Evolutionary conservation across 1,284 basidiomycete species (phyloP), one percentile per base, ranked within the genome.

Genomic region (Tilletia indica): DNA sequence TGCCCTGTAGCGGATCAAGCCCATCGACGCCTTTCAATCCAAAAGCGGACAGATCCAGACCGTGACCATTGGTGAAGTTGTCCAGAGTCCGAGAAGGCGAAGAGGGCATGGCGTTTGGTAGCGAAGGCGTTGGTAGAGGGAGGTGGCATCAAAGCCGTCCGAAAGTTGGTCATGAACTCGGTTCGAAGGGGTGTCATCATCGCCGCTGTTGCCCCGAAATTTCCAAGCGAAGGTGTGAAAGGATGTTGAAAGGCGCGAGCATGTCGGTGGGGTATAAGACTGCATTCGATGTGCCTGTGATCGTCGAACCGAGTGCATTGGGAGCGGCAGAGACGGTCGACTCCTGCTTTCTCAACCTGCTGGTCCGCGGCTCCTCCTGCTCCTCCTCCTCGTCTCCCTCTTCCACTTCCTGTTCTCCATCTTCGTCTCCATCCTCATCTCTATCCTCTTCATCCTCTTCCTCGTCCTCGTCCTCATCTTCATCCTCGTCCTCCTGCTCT

Each of bases 151-250:
- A 31, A 21, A 31, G 21, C 61, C 36, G 61, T 4, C 61, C 4
- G 36, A 19, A 38, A 21, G 12, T n/a, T 34, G 34, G 61, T 14
- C 36, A 47, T n/a, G 66, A 19, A 67, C 21, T 67, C 45, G 45
- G 34, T 21, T 6, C 42, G 66, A 9, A 67, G 14, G 9, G 66
- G 66, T 21, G 66, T 67, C 66, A 67, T 67, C 66, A 48, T 67
- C 4, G 66, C 39, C 16, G 45, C 39, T 4, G 47, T 67, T 4
- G 66, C 66, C 9, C 66, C 66, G 31, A 47, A 67, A 45, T 49
- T 31, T 39, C 47, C 47, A 19, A 67, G 66, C n/a, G 11, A 14
- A 25, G 66, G 19, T 4, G 66, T 31, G 45, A 47, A 42, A n/a
- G 66, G 9, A 39, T 25, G 61, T 39, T 34, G 61, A 34, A 64